Base-by-base conservation (phyloP, 2,329 filamentous ascomycete species). In the Sporothrix protearum region DNA sequence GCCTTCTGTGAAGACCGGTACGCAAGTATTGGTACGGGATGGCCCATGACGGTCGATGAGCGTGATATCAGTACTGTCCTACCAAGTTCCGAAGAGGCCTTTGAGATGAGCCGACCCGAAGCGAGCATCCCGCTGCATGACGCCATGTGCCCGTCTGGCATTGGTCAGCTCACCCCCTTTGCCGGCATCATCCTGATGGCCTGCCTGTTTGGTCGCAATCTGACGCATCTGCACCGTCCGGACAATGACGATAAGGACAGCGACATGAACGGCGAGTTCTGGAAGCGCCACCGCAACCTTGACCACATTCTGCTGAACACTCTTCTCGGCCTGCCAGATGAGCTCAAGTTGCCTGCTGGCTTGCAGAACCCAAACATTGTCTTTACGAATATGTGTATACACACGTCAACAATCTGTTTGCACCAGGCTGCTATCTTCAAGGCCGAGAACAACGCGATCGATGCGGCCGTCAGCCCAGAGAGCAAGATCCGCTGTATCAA, bases 351-450 rank as follows among this genome's bases (percentile, higher is more conserved):
- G 42, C 94, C 96, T 0, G 82, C 83, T 19, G 93, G 93, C 0
- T 82, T 97, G 45, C 83, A 85, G 19, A 91, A 94, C 77, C 87
- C 94, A 3, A 98, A 97, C 75, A 89, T 95, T 70, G 89, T 98
- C 4, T 98, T 97, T 79, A 89, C 92, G 71, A 98, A 98, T 77
- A 97, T 99, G 93, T 94, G 92, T 78, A 93, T 99, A 42, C 94
- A 98, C 79, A 97, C 96, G 0, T 97, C 94, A 0, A 94, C 93
- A 1, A 98, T 99, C 70, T 98, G 95, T 79, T 84, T 99, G n/a
- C 96, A 99, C 78, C 96, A 99, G 82, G 96, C 95, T 2, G 96
- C 96, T 33, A 98, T 99, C 25, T 97, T 95, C 85, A 98, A 97
- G 79, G 94, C 94, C 0, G 95, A 98, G 77, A 96, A 94, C 81